Percentiles rank a stretch among this genome's conserved stretches.
Conservation (phyloP, 2,329 filamentous ascomycete species). For the Microsporum canis region DNA sequence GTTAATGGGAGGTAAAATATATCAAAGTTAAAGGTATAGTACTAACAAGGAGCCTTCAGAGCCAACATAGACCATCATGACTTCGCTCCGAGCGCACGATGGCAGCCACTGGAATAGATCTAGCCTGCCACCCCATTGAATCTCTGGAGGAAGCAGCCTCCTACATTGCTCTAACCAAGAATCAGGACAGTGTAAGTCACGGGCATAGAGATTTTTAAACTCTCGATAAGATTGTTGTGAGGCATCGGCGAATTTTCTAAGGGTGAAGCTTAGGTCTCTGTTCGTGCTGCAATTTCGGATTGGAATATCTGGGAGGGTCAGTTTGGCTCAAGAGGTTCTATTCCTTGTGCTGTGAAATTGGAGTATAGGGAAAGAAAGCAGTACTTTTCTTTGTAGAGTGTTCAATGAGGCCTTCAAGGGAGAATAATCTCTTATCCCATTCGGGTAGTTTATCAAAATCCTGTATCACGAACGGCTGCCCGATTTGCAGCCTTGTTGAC, state of each 20-base stretch:
- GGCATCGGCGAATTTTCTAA: slow-evolving; percentile 25
- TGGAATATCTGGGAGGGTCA: slow-evolving; percentile 19
- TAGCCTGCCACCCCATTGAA: slow-evolving; percentile 25
- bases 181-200: slow-evolving; percentile 25
- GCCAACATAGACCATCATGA: slow-evolving; percentile 30
- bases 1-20: background rate
- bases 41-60: slow-evolving; percentile 24
- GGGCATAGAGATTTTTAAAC: slow-evolving; percentile 25
- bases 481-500: slow-evolving; percentile 21
- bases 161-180: slow-evolving; percentile 24
- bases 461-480: slow-evolving; percentile 26
- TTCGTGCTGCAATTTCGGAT: slow-evolving; percentile 27
- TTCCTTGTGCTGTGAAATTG: background rate
- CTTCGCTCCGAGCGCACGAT: slow-evolving; percentile 25
- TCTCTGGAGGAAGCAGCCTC: slow-evolving; percentile 22
- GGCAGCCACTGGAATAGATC: slow-evolving; percentile 28
- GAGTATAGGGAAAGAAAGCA: background rate
- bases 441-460: slow-evolving; percentile 24
- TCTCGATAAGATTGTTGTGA: slow-evolving; percentile 16
- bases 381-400: slow-evolving; percentile 26
- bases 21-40: background rate
- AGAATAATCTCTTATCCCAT: slow-evolving; percentile 20
- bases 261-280: slow-evolving; percentile 24
- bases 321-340: background rate
- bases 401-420: slow-evolving; percentile 23